Evolutionary conservation across 495 filamentous ascomycete species (phyloP).

Genomic region (Aspergillus asperescens): DNA sequence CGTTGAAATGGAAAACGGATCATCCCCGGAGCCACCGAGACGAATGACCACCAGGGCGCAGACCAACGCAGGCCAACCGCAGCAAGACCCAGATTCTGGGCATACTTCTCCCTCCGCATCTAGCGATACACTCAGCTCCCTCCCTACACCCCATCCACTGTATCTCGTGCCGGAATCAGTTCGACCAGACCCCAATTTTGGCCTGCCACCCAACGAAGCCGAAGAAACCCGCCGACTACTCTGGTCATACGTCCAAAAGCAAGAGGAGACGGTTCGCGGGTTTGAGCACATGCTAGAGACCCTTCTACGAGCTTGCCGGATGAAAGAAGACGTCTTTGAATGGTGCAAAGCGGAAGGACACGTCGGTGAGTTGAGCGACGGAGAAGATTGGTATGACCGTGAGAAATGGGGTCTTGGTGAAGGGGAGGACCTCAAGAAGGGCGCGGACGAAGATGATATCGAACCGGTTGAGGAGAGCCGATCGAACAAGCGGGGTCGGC

Average conservation of each 20-base stretch:
- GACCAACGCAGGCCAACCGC: slow-evolving; percentile 47
- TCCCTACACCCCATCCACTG: slow-evolving; percentile 67
- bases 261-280: slow-evolving; percentile 87
- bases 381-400: slow-evolving; percentile 93
- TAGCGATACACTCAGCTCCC: slow-evolving; percentile 44
- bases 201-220: slow-evolving; percentile 75
- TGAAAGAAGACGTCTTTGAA: slow-evolving; percentile 71
- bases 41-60: slow-evolving; percentile 68
- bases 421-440: slow-evolving; percentile 77
- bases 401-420: slow-evolving; percentile 77
- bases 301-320: slow-evolving; percentile 68
- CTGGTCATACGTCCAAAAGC: slow-evolving; percentile 85
- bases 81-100: slow-evolving; percentile 28
- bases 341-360: slow-evolving; percentile 91
- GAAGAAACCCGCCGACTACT: slow-evolving; percentile 82
- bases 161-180: slow-evolving; percentile 69
- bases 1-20: slow-evolving; percentile 37
- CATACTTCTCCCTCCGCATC: slow-evolving; percentile 42
- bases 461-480: slow-evolving; percentile 67
- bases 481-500: slow-evolving; percentile 57
- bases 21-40: slow-evolving; percentile 44
- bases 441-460: slow-evolving; percentile 85
- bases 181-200: slow-evolving; percentile 71
- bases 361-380: slow-evolving; percentile 78
- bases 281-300: slow-evolving; percentile 69